Percentiles rank a stretch among this genome's conserved stretches.
These are phyloP conservation scores for Edaphochlamys debaryana DNA, from an alignment of 139 green algal genomes.

Conservation along the genomic window DNA sequence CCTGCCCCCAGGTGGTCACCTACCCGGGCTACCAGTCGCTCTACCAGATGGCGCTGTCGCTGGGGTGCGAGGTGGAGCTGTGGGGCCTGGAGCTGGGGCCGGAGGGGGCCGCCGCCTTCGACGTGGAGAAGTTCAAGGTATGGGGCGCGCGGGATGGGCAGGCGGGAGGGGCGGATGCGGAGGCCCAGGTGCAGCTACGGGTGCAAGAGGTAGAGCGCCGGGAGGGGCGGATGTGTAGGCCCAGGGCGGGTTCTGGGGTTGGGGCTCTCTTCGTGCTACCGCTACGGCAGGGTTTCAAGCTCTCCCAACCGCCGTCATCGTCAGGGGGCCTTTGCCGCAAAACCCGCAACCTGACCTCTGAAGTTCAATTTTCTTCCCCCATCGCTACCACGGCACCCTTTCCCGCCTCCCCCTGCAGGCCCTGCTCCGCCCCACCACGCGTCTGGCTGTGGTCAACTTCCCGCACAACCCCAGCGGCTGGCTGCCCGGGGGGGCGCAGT, in stretches of 20 bases:
- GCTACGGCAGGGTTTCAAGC: too few relatives aligned
- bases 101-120: constrained; percentile 43
- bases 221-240: too few relatives aligned
- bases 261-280: too few relatives aligned
- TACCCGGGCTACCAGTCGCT: constrained; percentile 84
- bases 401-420: constrained; percentile 21
- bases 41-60: constrained; percentile 62
- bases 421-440: constrained; percentile 35
- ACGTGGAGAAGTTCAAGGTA: constrained; percentile 41
- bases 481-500: constrained; percentile 48
- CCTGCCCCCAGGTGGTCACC: constrained; percentile 33
- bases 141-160: background rate
- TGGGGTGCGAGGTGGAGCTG: constrained; percentile 62
- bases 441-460: constrained; percentile 82
- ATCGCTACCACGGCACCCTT: too few relatives aligned
- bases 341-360: too few relatives aligned
- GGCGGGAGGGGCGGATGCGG: too few relatives aligned
- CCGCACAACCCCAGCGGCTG: constrained; percentile 86
- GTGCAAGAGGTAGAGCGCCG: too few relatives aligned
- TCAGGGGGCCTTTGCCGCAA: too few relatives aligned
- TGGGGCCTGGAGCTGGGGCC: constrained; percentile 59
- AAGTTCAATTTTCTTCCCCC: too few relatives aligned
- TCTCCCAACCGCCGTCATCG: too few relatives aligned
- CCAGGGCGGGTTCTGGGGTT: too few relatives aligned
- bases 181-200: too few relatives aligned